Evolutionary conservation across 495 filamentous ascomycete species (phyloP), one percentile per base, ranked within the genome.

Genomic region (Hypoxylon perforatum): DNA sequence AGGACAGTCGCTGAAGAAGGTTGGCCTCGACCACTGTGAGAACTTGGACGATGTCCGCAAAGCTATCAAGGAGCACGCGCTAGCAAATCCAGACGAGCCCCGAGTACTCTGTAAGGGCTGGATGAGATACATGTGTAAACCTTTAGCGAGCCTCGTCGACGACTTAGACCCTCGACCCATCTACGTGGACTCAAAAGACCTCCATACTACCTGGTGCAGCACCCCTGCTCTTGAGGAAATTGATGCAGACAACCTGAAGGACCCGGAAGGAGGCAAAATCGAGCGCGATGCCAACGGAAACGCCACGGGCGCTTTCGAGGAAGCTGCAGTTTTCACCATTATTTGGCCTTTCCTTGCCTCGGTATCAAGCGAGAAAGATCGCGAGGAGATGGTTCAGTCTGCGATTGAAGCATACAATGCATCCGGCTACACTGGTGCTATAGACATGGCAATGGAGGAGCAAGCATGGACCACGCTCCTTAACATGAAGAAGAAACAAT

Each of bases 391-490:
- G 0, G 73, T 89, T 54, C 69, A 74, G 33, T 72, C 75, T 0
- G 87, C 86, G 0, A 77, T 86, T 8, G 33, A 65, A 5, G 76
- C 80, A 15, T 89, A 88, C 61, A 83, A 82, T 30, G 76, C 76
- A 0, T 79, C 80, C 4, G 88, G 87, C 0, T 89, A 88, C 59
- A 89, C 87, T 0, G 88, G 88, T 0, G 54, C 87, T 56, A 80
- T 90, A 4, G 88, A 90, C 57, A 90, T 90, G 88, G 88, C 87
- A 15, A 90, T 90, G 88, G 86, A 89, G 35, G 83, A 89, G 17
- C 77, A 77, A 5, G 76, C 78, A 17, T 90, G 87, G 87, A 80
- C 82, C 9, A 78, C 84, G 17, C 64, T 90, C 25, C 79, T 83
- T 9, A 59, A 73, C 3, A 78, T 84, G 39, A 78, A 80, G 21